Conservation (phyloP, 106 monocot genomes). For the Dioscorea alata region DNA sequence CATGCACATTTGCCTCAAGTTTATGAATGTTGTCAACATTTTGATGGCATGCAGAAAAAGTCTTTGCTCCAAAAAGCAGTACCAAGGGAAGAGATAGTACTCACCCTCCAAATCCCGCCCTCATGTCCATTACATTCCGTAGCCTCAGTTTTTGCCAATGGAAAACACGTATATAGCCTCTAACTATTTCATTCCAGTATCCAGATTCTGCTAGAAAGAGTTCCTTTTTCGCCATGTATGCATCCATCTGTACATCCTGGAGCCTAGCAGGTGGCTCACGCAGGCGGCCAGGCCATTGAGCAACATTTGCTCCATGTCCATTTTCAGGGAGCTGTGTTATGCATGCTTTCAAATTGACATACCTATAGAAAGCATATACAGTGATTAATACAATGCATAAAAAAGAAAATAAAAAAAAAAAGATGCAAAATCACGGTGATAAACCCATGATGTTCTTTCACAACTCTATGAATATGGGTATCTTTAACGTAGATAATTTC, state of each 20-base stretch:
- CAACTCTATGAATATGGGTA: too few relatives aligned
- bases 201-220: constrained; percentile 65
- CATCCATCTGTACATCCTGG: constrained; percentile 72
- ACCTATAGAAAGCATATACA: constrained; percentile 35
- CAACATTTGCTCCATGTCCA: constrained; percentile 60
- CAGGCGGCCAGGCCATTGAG: constrained; percentile 72
- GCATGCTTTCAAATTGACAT: constrained; percentile 67
- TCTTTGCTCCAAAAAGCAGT: too few relatives aligned
- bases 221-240: constrained; percentile 64
- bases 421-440: background rate
- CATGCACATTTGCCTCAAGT: too few relatives aligned
- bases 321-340: constrained; percentile 71
- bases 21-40: too few relatives aligned
- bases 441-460: too few relatives aligned
- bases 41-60: too few relatives aligned
- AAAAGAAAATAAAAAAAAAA: background rate
- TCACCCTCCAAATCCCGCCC: constrained; percentile 96
- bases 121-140: constrained; percentile 95
- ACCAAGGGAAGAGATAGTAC: background rate
- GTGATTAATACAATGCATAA: background rate
- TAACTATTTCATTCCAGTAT: constrained; percentile 67
- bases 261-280: constrained; percentile 67
- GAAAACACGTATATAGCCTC: constrained; percentile 45
- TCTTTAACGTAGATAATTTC: too few relatives aligned
- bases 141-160: constrained; percentile 56